Percentiles rank a stretch among this genome's conserved stretches.
Conservation (phyloP, 352 stramenopile genomes). For the Pythium vanterpoolii region DNA sequence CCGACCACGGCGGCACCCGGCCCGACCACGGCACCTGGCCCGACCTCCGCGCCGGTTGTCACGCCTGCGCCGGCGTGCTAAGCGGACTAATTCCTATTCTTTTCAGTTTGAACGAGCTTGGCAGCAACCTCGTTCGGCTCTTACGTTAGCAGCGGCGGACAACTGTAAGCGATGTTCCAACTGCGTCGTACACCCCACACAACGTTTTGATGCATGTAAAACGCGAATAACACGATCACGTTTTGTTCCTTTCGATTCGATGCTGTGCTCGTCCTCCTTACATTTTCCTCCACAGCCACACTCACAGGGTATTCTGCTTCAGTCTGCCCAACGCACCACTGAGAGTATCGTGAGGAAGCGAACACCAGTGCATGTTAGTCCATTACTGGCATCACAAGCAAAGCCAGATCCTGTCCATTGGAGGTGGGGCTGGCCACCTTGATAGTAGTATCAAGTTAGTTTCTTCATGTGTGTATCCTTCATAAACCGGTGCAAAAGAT, state of each 20-base stretch:
- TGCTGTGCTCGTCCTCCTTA: neutral
- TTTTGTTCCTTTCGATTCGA: neutral
- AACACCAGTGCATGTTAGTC: too few relatives aligned
- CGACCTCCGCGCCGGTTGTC: neutral
- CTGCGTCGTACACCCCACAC: neutral
- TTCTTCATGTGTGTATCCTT: too few relatives aligned
- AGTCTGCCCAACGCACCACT: too few relatives aligned
- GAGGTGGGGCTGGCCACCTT: too few relatives aligned
- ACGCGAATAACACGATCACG: neutral
- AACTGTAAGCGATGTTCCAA: too few relatives aligned
- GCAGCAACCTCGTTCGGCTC: neutral
- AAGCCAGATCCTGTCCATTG: too few relatives aligned
- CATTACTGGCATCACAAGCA: too few relatives aligned
- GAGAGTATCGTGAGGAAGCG: too few relatives aligned
- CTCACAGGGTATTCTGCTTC: neutral
- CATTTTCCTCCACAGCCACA: neutral
- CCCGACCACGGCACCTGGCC: too few relatives aligned
- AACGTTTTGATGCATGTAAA: constrained; percentile 6
- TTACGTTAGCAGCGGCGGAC: neutral
- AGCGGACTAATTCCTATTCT: neutral
- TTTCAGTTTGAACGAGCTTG: neutral
- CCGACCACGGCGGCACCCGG: neutral
- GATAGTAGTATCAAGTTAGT: too few relatives aligned
- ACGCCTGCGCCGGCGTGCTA: constrained; percentile 2
- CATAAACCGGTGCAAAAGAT: too few relatives aligned